phyloP scores from a whole-genome alignment of 495 filamentous ascomycete species.

The Neurospora sp. region DNA sequence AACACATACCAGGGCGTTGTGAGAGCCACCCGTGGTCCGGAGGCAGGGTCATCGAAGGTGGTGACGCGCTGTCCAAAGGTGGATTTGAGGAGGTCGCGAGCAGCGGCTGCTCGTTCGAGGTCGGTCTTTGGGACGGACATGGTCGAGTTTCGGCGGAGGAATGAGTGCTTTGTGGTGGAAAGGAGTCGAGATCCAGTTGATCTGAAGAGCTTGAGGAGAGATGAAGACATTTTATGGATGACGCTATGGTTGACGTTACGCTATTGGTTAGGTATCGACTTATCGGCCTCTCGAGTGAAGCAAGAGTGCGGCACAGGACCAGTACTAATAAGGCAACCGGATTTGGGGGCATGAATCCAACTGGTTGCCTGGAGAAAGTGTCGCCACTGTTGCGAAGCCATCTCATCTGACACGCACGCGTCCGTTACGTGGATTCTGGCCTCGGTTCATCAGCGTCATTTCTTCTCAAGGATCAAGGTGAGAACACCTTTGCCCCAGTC shows the following conservation, averaged over 20 bases:
- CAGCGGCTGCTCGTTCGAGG: not conserved
- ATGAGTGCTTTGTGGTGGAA: not conserved
- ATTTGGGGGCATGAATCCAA: not conserved
- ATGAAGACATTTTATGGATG: not conserved
- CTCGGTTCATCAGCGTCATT: not conserved
- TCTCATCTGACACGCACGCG: not conserved
- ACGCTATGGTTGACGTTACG: not conserved
- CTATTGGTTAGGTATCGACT: not conserved
- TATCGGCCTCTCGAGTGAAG: not conserved
- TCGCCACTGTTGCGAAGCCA: not conserved
- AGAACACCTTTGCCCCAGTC: not conserved
- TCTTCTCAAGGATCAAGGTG: not conserved
- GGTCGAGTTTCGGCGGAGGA: not conserved
- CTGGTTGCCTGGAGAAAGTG: not conserved
- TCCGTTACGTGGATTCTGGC: not conserved
- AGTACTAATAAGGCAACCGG: not conserved
- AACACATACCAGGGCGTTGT: not conserved
- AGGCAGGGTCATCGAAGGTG: not conserved
- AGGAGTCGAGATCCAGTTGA: not conserved
- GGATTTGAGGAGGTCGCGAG: not conserved
- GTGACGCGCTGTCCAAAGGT: not conserved
- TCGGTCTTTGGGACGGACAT: not conserved
- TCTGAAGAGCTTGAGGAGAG: not conserved
- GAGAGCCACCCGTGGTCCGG: not conserved
- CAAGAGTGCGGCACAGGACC: not conserved